Evolutionary conservation across 176 grass and related monocot species (phyloP), one percentile per base, ranked within the genome.

Genomic region (Paspalum vaginatum): DNA sequence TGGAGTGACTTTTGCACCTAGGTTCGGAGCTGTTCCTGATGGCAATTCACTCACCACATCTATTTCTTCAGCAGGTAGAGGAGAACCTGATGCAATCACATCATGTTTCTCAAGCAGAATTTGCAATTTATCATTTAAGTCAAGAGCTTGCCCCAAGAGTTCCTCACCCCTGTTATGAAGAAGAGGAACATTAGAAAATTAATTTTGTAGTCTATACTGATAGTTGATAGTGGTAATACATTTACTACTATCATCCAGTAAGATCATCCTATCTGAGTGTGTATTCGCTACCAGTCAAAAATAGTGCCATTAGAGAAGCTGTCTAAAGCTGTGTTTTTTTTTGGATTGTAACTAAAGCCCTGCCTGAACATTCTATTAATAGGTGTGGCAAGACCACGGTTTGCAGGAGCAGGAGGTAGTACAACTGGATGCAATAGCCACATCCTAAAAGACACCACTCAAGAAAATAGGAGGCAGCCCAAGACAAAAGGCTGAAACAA

Each of bases 101-200:
- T 97, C 88, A 58, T 93, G 86, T 70, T 93, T 97, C 70, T 82
- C 75, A 74, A 97, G 75, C 13, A 93, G 83, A 84, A 59, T 69
- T 77, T 97, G 94, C 14, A 97, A 70, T 73, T 87, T 89, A 50
- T 97, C 94, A 76, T 97, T 97, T 51, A 97, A 81, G 58, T 91
- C 85, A 41, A 97, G 94, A 89, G 80, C 89, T 79, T 87, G 85
- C 14, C 82, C 88, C 69, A 97, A 65, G 44, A 93, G 77, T 54
- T 89, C 88, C 69, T 93, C 94, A 56, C 93, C 94, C 57, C 91
- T 91, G 86, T 57, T 77, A 77, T 78, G 46, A 25, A 75, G 24
- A 61, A 87, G 14, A 47, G 43, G 0, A 85, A 68, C 27, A 60
- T 64, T 27, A 78, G 63, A 59, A 2, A 61, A 12, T 65, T 45